These are phyloP conservation scores for Fomitopsis palustris DNA, from an alignment of 1,284 basidiomycete species.

Conservation along the genomic window DNA sequence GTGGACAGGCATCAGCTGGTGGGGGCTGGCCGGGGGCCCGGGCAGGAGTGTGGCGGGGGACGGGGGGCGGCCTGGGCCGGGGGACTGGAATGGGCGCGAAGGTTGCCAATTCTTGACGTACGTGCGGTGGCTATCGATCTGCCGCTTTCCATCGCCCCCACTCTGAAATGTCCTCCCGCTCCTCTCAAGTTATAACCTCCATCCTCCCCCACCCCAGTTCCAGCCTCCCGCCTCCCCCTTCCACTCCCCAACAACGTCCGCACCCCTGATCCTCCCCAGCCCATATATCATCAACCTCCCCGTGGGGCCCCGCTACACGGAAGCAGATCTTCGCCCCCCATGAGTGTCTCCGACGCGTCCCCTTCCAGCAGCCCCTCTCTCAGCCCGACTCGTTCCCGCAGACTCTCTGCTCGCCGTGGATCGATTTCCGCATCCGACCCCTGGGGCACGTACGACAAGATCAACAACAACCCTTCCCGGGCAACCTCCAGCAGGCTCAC, in stretches of 20 bases:
- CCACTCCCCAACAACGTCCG: constrained; percentile 7
- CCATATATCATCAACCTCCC: constrained; percentile 9
- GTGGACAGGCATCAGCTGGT: neutral
- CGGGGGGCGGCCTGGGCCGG: neutral
- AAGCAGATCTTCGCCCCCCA: constrained; percentile 6
- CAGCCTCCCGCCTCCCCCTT: neutral
- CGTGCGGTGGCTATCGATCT: constrained; percentile 7
- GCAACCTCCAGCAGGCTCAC: constrained; percentile 63
- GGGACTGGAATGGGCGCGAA: neutral
- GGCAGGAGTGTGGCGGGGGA: neutral
- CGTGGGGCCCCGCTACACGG: constrained; percentile 11
- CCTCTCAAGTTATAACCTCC: neutral
- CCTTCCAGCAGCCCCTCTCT: constrained; percentile 24
- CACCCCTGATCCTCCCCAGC: constrained; percentile 7
- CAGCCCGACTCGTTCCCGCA: constrained; percentile 28
- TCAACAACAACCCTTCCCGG: constrained; percentile 51
- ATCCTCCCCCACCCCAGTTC: neutral
- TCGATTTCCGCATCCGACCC: constrained; percentile 67
- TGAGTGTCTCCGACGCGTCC: constrained; percentile 18
- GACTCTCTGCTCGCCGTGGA: constrained; percentile 57
- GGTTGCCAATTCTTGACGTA: constrained; percentile 5
- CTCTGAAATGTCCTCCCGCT: neutral
- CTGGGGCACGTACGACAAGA: constrained; percentile 45
- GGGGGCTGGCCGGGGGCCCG: neutral
- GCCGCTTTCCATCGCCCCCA: constrained; percentile 4